Conservation (phyloP, 108 stramenopile species). For the Fragilaria crotonensis region DNA sequence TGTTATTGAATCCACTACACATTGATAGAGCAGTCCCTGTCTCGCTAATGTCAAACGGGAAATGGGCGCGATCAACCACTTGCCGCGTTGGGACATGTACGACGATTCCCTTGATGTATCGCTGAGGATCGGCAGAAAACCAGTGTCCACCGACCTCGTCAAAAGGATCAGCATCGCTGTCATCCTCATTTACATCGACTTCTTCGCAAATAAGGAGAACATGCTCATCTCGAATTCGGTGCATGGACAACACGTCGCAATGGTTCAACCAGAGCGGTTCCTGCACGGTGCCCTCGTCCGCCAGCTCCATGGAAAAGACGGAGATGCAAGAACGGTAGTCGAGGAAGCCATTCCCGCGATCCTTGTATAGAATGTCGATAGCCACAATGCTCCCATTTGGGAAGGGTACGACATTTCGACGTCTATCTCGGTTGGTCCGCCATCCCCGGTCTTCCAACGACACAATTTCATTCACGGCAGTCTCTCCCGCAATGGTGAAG, state of each 20-base stretch:
- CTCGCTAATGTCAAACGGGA: neutral
- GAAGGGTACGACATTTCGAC: no score
- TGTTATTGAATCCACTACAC: neutral
- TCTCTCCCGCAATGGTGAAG: neutral
- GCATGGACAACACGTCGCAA: neutral
- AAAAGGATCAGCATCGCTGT: neutral
- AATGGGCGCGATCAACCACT: neutral
- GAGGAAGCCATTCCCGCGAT: neutral
- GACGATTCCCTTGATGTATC: neutral
- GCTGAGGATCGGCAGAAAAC: neutral
- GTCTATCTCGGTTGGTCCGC: no score
- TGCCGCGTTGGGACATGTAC: neutral
- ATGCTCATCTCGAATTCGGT: constrained; percentile 1
- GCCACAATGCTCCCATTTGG: neutral
- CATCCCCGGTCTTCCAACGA: neutral
- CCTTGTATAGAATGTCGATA: neutral
- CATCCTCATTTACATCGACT: neutral
- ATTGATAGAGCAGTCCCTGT: neutral
- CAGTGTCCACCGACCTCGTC: neutral
- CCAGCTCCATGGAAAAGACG: neutral
- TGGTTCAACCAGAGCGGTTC: neutral
- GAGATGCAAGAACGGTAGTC: neutral
- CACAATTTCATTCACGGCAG: neutral
- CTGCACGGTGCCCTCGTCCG: neutral
- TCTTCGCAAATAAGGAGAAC: neutral